Conservation (phyloP, 2,329 filamentous ascomycete species). For the Ceratocystis cubensis region DNA sequence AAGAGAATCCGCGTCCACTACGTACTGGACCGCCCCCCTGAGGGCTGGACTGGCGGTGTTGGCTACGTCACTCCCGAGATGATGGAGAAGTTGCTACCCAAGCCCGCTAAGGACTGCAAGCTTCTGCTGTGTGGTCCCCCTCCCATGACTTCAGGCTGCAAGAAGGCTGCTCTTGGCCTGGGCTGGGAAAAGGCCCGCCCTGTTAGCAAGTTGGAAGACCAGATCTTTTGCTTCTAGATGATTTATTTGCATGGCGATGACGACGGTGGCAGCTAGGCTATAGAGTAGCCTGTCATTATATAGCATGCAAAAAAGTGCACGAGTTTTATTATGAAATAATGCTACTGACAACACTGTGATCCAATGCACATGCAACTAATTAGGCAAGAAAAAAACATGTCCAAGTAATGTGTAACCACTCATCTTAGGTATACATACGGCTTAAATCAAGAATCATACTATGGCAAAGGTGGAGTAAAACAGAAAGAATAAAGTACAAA, state of each 20-base stretch:
- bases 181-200: constrained; percentile 87
- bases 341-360: constrained; percentile 9
- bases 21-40: constrained; percentile 89
- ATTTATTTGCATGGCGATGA: neutral
- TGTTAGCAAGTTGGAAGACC: constrained; percentile 95
- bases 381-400: neutral
- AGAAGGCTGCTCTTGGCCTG: constrained; percentile 82
- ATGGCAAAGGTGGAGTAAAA: neutral
- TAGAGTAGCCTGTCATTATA: neutral
- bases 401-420: neutral
- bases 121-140: constrained; percentile 89
- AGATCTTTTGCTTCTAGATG: constrained; percentile 78
- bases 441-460: constrained; percentile 1
- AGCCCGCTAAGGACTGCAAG: constrained; percentile 78
- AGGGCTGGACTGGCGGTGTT: constrained; percentile 81
- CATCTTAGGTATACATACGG: neutral
- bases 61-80: constrained; percentile 94
- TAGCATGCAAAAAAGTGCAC: constrained; percentile 5
- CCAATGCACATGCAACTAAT: neutral
- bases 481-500: constrained; percentile 9
- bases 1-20: constrained; percentile 79
- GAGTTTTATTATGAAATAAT: constrained; percentile 9
- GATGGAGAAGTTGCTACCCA: constrained; percentile 75
- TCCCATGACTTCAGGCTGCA: constrained; percentile 92
- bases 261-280: neutral